phyloP scores from a whole-genome alignment of 179 eudicot species.

The Beta corolliflora region DNA sequence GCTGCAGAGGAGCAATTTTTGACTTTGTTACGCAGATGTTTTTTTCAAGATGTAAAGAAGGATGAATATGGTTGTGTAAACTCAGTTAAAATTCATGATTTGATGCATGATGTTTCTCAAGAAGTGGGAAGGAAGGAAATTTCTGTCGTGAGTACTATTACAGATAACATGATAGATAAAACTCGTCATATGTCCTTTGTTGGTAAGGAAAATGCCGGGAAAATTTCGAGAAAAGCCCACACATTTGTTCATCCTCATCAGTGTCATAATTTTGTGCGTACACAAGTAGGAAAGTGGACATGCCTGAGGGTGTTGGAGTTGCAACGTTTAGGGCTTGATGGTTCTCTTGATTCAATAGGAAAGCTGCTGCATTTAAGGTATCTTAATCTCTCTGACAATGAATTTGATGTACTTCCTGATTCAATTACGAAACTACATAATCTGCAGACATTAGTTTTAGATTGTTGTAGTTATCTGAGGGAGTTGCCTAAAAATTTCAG shows the following conservation, averaged over 20 bases:
- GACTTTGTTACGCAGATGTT: background rate
- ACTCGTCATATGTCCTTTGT: background rate
- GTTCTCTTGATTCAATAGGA: conserved; percentile 17
- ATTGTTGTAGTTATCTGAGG: conserved; percentile 1
- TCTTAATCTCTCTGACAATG: conserved; percentile 19
- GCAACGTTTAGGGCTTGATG: background rate
- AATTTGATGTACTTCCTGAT: conserved; percentile 10
- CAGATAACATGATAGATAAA: background rate
- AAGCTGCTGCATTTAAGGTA: conserved; percentile 29
- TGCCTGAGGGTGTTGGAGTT: conserved; percentile 27
- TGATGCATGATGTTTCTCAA: conserved; percentile 47
- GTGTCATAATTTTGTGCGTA: too few species aligned
- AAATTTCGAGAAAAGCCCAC: too few species aligned
- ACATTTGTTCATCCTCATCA: too few species aligned
- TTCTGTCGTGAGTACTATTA: background rate
- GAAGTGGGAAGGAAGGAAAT: conserved; percentile 22
- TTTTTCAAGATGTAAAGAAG: conserved; percentile 33
- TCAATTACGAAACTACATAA: conserved; percentile 29
- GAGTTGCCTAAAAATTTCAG: conserved; percentile 11
- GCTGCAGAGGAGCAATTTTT: background rate
- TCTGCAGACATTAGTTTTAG: conserved; percentile 25
- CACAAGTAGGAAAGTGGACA: background rate
- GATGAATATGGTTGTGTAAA: conserved; percentile 15
- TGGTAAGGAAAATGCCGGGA: background rate
- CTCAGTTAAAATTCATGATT: conserved; percentile 44